Conservation (phyloP, 495 filamentous ascomycete genomes). For the Lasiosphaeria miniovina region DNA sequence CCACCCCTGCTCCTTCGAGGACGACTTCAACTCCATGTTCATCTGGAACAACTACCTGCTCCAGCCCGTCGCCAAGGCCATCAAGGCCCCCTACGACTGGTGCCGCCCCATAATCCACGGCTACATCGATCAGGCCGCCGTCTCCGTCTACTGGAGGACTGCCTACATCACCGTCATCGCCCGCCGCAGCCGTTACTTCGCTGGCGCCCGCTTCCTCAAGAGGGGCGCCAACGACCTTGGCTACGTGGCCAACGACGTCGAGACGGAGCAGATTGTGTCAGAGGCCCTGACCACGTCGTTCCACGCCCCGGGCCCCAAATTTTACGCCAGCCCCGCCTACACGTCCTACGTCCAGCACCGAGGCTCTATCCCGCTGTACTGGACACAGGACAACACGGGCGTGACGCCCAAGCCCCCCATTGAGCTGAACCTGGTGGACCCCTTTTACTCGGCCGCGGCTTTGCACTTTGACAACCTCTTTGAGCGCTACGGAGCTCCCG, state of each 20-base stretch:
- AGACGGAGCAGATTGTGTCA: slow-evolving; percentile 97
- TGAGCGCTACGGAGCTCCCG: slow-evolving; percentile 84
- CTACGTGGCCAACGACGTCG: slow-evolving; percentile 98
- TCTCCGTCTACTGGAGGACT: slow-evolving; percentile 77
- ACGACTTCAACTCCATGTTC: slow-evolving; percentile 91
- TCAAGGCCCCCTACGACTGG: slow-evolving; percentile 89
- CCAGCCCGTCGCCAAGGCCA: slow-evolving; percentile 61
- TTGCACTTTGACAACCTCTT: slow-evolving; percentile 97
- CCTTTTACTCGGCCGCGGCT: slow-evolving; percentile 94
- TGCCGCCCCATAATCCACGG: slow-evolving; percentile 95
- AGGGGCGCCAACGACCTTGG: slow-evolving; percentile 92
- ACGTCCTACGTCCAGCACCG: slow-evolving; percentile 97
- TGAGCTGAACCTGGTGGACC: slow-evolving; percentile 88
- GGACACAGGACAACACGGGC: slow-evolving; percentile 95
- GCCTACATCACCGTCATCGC: slow-evolving; percentile 94
- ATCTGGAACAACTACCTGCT: slow-evolving; percentile 95
- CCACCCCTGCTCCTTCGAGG: slow-evolving; percentile 50
- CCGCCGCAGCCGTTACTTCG: slow-evolving; percentile 87
- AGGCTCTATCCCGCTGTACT: slow-evolving; percentile 93
- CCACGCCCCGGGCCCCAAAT: slow-evolving; percentile 80
- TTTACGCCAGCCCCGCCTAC: slow-evolving; percentile 85
- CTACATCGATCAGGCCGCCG: slow-evolving; percentile 86
- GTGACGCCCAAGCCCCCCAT: slow-evolving; percentile 96
- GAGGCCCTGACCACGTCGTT: slow-evolving; percentile 93
- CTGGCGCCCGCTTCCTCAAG: slow-evolving; percentile 91